Evolutionary conservation across 495 filamentous ascomycete genomes (phyloP).

Genomic region (Daldinia vernicosa): DNA sequence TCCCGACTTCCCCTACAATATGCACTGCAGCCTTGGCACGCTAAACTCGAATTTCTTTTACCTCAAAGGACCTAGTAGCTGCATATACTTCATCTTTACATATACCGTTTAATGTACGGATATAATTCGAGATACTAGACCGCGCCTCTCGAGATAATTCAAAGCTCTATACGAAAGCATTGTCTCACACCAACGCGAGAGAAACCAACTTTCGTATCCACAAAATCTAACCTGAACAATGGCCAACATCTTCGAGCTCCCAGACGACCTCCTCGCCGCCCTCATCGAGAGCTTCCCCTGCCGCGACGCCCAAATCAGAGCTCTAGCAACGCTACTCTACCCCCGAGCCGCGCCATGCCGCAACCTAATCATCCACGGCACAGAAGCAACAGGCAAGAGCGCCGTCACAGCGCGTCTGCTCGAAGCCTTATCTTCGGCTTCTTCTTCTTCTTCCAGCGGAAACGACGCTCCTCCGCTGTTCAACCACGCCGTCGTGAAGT

Average conservation of each 20-base stretch:
- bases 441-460: not conserved
- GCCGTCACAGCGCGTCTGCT: constrained; percentile 73
- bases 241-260: constrained; percentile 55
- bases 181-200: not conserved
- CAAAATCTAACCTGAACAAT: constrained; percentile 7
- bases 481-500: constrained; percentile 76
- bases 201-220: not conserved
- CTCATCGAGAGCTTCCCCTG: constrained; percentile 65
- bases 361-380: constrained; percentile 81
- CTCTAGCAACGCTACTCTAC: constrained; percentile 68
- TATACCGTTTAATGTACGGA: not conserved
- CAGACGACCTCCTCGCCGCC: constrained; percentile 61
- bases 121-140: not conserved
- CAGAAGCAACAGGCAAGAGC: constrained; percentile 93
- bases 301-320: constrained; percentile 69
- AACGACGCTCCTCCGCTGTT: constrained; percentile 38
- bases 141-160: too few relatives aligned
- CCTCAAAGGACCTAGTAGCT: not conserved
- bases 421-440: constrained; percentile 11
- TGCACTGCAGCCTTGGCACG: not conserved
- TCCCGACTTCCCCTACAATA: not conserved
- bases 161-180: not conserved
- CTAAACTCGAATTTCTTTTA: not conserved
- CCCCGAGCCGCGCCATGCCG: constrained; percentile 57
- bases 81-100: not conserved